Base-by-base conservation (phyloP, 345 rosid genomes). In the Erodium maritimum region DNA sequence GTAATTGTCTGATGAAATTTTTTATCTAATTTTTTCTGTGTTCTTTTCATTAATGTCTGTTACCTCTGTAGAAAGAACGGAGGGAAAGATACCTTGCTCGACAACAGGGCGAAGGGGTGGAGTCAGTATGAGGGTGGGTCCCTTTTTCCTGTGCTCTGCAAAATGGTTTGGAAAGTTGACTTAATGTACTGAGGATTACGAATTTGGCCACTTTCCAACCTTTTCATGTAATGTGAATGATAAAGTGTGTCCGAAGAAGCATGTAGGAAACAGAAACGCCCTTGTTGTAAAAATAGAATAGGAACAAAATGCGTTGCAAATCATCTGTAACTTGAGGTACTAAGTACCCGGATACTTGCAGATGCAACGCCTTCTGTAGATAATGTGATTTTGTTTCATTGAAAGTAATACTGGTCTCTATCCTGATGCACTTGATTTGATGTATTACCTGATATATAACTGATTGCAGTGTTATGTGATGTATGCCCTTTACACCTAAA, bases 21-120 rank as follows among this genome's bases (percentile, higher is more conserved):
- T 20, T 2, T 17, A n/a, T 29, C 4, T 29, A 29, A 11, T 29
- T 29, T 29, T 29, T 29, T 29, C 9, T 29, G 5, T 7, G 9
- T 55, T 19, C 14, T 7, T 45, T 21, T 64, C 17, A 19, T 42
- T 6, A 11, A 60, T 16, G 13, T 58, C 50, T 50, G 19, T 22
- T 63, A 6, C 54, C 50, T 56, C 6, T 12, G 23, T 75, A 93
- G 99, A 93, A 89, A 77, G 99, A 93, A 72, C 84, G 99, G 24
- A 70, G 99, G 67, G 99, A 93, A 75, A 80, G 90, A 75, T 89
- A 89, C 73, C 97, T 89, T 51, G 99, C 97, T 29, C 87, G 73
- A 46, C 99, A 83, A 76, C 96, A 87, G 75, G 82, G 70, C 19
- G 94, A 79, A 63, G 95, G 80, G 51, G 86, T 78, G 46, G 99